These are phyloP conservation scores for Hibiscus mutabilis DNA, from an alignment of 345 rosid genomes.

Conservation along the genomic window DNA sequence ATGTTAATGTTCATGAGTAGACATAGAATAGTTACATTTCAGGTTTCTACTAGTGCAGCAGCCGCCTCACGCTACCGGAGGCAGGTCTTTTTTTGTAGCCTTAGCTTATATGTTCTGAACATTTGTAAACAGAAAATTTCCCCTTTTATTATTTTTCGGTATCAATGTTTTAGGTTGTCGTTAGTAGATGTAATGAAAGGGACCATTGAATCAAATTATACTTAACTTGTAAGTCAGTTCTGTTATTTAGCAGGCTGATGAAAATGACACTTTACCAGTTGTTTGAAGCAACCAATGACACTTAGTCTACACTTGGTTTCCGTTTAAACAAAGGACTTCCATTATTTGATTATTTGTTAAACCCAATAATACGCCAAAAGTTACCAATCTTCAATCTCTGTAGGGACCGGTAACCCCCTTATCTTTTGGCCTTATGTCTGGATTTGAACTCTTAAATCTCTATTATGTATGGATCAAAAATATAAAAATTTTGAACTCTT, in stretches of 20 bases:
- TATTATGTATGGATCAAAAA: no score
- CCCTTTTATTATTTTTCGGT: background rate
- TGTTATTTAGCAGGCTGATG: background rate
- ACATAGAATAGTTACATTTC: background rate
- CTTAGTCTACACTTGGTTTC: background rate
- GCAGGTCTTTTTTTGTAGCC: conserved; percentile 18
- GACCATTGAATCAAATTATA: no score
- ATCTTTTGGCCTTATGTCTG: background rate
- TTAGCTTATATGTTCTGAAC: conserved; percentile 30
- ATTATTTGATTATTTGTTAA: conserved; percentile 23
- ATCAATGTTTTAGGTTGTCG: no score
- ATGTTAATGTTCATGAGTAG: no score
- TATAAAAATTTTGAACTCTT: no score
- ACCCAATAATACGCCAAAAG: conserved; percentile 17
- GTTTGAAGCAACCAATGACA: background rate
- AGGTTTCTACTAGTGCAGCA: background rate
- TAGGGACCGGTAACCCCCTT: background rate
- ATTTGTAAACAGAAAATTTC: conserved; percentile 3
- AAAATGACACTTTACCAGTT: background rate
- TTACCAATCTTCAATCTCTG: background rate
- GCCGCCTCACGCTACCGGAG: background rate
- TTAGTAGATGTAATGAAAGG: background rate
- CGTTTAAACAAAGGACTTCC: background rate
- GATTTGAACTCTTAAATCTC: background rate
- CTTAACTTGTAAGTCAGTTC: background rate